These are phyloP conservation scores for Russula brevipes DNA, from an alignment of 768 basidiomycete species.

Conservation along the genomic window DNA sequence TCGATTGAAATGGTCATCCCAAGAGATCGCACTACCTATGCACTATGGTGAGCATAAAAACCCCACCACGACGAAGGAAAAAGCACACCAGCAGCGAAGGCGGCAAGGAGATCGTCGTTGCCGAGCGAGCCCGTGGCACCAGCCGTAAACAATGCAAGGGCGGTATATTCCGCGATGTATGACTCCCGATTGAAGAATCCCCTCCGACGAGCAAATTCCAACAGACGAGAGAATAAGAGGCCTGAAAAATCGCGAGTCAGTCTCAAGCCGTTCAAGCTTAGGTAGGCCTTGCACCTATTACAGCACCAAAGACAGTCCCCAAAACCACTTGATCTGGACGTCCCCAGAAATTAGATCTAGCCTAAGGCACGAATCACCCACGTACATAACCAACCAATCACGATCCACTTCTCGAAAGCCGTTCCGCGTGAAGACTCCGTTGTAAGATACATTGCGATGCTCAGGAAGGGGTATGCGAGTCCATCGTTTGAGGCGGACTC, in stretches of 20 bases:
- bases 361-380: slow-evolving; percentile 21
- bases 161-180: slow-evolving; percentile 79
- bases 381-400: slow-evolving; percentile 78
- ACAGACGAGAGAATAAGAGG: slow-evolving; percentile 59
- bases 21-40: slow-evolving; percentile 81
- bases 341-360: neutral
- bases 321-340: slow-evolving; percentile 71
- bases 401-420: slow-evolving; percentile 80
- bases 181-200: slow-evolving; percentile 76
- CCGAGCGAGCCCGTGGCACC: slow-evolving; percentile 80
- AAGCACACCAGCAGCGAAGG: slow-evolving; percentile 69
- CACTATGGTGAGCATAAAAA: slow-evolving; percentile 10
- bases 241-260: slow-evolving; percentile 38
- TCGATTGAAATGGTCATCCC: slow-evolving; percentile 80
- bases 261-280: neutral
- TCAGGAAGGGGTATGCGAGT: slow-evolving; percentile 88
- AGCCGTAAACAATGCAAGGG: slow-evolving; percentile 64
- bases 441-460: slow-evolving; percentile 80
- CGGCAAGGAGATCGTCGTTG: slow-evolving; percentile 83
- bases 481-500: slow-evolving; percentile 97
- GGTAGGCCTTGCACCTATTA: slow-evolving; percentile 35
- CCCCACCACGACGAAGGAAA: neutral
- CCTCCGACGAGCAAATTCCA: slow-evolving; percentile 60
- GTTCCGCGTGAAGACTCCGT: slow-evolving; percentile 55
- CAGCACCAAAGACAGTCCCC: slow-evolving; percentile 62